Evolutionary conservation across 1,284 basidiomycete genomes (phyloP).

Genomic region (Chalciporus sp.): DNA sequence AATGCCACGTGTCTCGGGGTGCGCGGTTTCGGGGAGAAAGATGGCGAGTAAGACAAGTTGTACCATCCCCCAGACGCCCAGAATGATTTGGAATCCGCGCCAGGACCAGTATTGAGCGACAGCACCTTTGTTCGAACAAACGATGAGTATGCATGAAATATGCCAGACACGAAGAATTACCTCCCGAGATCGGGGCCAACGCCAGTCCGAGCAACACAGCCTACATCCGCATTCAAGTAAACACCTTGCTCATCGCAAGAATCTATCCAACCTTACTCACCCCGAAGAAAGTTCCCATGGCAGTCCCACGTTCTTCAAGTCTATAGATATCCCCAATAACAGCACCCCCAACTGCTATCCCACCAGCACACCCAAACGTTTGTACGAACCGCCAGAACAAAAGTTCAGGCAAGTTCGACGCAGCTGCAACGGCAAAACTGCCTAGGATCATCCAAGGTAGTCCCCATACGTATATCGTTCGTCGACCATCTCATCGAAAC

Average conservation of each 20-base stretch:
- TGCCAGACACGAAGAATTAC: slow-evolving; percentile 20
- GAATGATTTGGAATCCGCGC: slow-evolving; percentile 62
- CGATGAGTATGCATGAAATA: slow-evolving; percentile 1
- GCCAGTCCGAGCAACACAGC: slow-evolving; percentile 47
- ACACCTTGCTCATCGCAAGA: background rate
- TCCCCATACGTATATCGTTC: slow-evolving; percentile 44
- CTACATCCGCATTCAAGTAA: slow-evolving; percentile 25
- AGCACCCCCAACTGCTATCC: slow-evolving; percentile 49
- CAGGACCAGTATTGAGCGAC: slow-evolving; percentile 64
- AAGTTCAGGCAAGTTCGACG: slow-evolving; percentile 37
- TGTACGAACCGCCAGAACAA: slow-evolving; percentile 52
- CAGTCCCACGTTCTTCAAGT: slow-evolving; percentile 47
- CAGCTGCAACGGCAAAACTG: slow-evolving; percentile 44
- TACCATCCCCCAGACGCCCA: slow-evolving; percentile 49
- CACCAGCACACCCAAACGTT: slow-evolving; percentile 43
- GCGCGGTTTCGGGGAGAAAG: slow-evolving; percentile 73
- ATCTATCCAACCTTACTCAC: slow-evolving; percentile 27
- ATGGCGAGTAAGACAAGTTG: slow-evolving; percentile 49
- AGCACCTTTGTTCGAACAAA: slow-evolving; percentile 33
- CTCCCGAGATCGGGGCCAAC: slow-evolving; percentile 47
- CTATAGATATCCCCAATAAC: slow-evolving; percentile 52
- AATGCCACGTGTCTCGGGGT: slow-evolving; percentile 50
- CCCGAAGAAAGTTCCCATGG: slow-evolving; percentile 49
- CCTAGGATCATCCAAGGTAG: slow-evolving; percentile 49
- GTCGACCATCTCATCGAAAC: slow-evolving; percentile 40